These are phyloP conservation scores for Dysphania ambrosioides DNA, from an alignment of 148 eudicot genomes.

Conservation along the genomic window DNA sequence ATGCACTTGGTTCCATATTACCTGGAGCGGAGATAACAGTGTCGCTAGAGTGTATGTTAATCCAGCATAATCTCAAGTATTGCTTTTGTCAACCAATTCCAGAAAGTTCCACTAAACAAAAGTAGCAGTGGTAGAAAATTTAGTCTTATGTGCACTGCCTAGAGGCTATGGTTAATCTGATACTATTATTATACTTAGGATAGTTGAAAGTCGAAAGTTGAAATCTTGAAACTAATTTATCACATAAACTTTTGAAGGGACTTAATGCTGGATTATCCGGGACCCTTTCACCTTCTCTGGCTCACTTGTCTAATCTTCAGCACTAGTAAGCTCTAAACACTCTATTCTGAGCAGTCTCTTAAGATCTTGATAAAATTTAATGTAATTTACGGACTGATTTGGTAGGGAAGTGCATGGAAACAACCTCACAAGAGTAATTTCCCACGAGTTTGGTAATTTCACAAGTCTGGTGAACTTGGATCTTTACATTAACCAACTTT, in stretches of 20 bases:
- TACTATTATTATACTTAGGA: neutral
- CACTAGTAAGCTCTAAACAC: slow-evolving; percentile 11
- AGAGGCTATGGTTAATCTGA: neutral
- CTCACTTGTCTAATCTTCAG: slow-evolving; percentile 15
- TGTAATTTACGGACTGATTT: neutral
- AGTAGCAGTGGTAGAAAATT: neutral
- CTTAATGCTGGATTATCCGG: slow-evolving; percentile 25
- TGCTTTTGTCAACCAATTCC: neutral
- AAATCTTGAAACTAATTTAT: neutral
- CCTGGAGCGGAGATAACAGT: slow-evolving; percentile 9
- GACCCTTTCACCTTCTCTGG: slow-evolving; percentile 16
- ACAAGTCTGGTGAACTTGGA: slow-evolving; percentile 25
- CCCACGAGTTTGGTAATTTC: slow-evolving; percentile 28
- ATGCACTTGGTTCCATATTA: slow-evolving; percentile 32
- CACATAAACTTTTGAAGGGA: slow-evolving; percentile 18
- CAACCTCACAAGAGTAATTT: slow-evolving; percentile 31
- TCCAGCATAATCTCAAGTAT: neutral
- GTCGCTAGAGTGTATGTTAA: slow-evolving; percentile 19
- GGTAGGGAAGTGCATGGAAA: slow-evolving; percentile 25
- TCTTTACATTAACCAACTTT: slow-evolving; percentile 27
- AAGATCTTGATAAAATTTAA: neutral
- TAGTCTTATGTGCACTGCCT: neutral
- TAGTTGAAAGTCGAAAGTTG: neutral
- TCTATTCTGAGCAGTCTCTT: neutral
- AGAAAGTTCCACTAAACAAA: neutral